Evolutionary conservation across 169 alveolate species (phyloP), one percentile per base, ranked within the genome.

Genomic region (Theileria luwenshuni): DNA sequence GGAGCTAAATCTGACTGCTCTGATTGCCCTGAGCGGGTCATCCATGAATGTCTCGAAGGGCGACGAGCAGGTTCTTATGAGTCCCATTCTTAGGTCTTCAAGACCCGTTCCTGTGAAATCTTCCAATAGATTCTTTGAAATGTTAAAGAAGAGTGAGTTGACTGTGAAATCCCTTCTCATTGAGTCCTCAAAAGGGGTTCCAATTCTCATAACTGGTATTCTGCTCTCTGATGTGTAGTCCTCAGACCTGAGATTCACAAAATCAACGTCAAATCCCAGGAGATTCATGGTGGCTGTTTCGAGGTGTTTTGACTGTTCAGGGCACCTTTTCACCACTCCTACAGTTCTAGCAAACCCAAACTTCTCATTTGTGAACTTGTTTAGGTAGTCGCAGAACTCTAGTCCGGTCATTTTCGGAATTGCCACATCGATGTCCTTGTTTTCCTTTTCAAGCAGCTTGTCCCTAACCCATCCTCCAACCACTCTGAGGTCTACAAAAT

Each of bases 401-500:
- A 88, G 95, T 1, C 99, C 99, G 0, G 94, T 91, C 86, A 95
- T 93, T 70, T 94, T 84, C 79, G 97, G 99, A 35, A 98, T 76
- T 17, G 99, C 98, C n/a, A 98, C 92, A 83, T 98, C 99, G n/a
- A 98, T 96, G 85, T 98, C 99, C 48, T 85, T 83, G 58, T 92
- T 77, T 7, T 74, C 64, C 42, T 64, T 60, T 6, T 74, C 85
- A 61, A 95, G 74, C 60, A 94, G 75, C 85, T 96, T 97, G 90
- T 98, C 99, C 76, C 99, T 74, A 1, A 97, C 99, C 99, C 99
- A 98, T 2, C 99, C 99, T 15, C 99, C 99, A 10, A 98, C 99
- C 15, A 95, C 97, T 74, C 99, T 86, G n/a, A 96, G 75, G n/a
- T 77, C 90, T 48, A 94, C 25, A 77, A 7, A 21, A 28, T 19